Evolutionary conservation across 805 yeast species (phyloP).

Genomic region (Zygotorulaspora florentina): DNA sequence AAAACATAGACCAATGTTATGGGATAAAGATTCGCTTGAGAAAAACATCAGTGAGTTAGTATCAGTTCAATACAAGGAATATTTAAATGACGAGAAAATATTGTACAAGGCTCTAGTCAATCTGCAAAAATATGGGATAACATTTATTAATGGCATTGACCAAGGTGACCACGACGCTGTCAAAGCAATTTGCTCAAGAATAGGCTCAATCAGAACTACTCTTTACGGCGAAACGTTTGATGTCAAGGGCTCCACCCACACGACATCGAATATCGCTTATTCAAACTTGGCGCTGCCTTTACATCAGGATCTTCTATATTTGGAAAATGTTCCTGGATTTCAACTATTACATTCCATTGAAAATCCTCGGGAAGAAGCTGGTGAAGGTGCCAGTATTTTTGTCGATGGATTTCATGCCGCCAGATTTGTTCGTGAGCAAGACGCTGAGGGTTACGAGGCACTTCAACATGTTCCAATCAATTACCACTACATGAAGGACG

Average conservation of each 20-base stretch:
- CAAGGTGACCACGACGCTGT: constrained; percentile 35
- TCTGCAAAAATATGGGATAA: constrained; percentile 54
- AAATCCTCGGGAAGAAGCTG: constrained; percentile 41
- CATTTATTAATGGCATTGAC: constrained; percentile 53
- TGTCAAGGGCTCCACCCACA: constrained; percentile 46
- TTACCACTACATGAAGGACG: constrained; percentile 60
- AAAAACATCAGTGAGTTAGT: constrained; percentile 27
- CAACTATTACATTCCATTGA: constrained; percentile 61
- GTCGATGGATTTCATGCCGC: constrained; percentile 70
- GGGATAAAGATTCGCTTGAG: constrained; percentile 37
- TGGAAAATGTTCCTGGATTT: constrained; percentile 78
- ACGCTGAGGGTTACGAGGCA: constrained; percentile 61
- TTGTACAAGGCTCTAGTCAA: constrained; percentile 41
- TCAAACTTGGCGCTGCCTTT: constrained; percentile 61
- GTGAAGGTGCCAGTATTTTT: constrained; percentile 66
- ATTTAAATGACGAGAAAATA: constrained; percentile 34
- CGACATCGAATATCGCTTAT: constrained; percentile 65
- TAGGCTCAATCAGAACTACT: constrained; percentile 67
- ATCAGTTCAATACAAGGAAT: constrained; percentile 39
- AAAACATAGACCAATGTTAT: constrained; percentile 36
- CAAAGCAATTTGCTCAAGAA: constrained; percentile 46
- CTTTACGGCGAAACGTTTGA: constrained; percentile 71
- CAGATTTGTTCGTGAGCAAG: constrained; percentile 46
- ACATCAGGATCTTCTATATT: constrained; percentile 73
- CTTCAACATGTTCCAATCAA: constrained; percentile 60